Evolutionary conservation across 2,329 filamentous ascomycete species (phyloP).

Genomic region (Pseudocercospora eumusae): DNA sequence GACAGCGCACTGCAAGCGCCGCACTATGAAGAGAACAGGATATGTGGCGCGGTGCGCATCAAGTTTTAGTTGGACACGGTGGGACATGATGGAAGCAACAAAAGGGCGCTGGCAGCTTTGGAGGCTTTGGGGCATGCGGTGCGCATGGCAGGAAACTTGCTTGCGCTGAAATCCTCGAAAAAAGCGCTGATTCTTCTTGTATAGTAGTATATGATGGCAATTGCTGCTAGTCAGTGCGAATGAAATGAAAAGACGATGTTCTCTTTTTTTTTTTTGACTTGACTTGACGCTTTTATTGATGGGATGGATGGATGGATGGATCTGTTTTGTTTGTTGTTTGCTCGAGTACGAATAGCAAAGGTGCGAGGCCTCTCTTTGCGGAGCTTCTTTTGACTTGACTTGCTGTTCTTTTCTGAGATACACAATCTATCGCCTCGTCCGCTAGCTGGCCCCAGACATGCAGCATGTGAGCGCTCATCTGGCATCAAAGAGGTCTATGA

Average conservation of each 20-base stretch:
- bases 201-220: conserved; percentile 12
- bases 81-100: conserved; percentile 8
- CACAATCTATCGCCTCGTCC: no score
- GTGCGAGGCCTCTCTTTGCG: background rate
- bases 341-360: background rate
- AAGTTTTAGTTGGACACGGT: background rate
- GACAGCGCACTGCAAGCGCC: background rate
- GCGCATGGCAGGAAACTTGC: conserved; percentile 1
- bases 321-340: no score
- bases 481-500: no score
- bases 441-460: no score
- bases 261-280: conserved; percentile 3
- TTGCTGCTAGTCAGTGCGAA: conserved; percentile 9
- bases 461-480: no score
- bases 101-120: conserved; percentile 7
- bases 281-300: background rate
- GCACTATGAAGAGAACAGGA: background rate
- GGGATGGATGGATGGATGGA: no score
- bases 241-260: conserved; percentile 9
- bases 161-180: conserved; percentile 13
- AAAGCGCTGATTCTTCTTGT: conserved; percentile 14
- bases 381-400: background rate
- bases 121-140: background rate
- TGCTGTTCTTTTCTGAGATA: background rate
- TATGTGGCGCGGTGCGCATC: conserved; percentile 6